Base-by-base conservation (phyloP, 495 filamentous ascomycete genomes). In the Sporormia fimetaria region DNA sequence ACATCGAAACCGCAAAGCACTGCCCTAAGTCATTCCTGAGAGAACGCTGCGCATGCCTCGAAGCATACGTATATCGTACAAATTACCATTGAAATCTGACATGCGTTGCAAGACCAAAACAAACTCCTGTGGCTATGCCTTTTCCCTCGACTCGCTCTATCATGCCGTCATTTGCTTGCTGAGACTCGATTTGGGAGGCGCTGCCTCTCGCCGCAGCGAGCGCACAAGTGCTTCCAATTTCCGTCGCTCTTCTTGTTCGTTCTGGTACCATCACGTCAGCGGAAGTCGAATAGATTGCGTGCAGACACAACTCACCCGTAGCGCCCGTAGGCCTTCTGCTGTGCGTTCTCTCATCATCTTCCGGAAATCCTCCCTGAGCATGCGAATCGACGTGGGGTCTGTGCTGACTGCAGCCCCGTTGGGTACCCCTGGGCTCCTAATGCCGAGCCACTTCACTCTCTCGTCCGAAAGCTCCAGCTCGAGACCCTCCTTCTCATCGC, bases 321-420 rank as follows among this genome's bases (percentile, higher is more conserved):
- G 56, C 35, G 70, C 66, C 64, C 71, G 82, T 57, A 75, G 65
- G 44, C 76, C 76, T 52, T 88, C 83, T 11, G 70, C 68, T 33
- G 80, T 75, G 41, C 78, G 81, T 49, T 87, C 82, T 37, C 79
- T 69, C 82, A 87, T 88, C 83, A 88, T 87, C 67, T 84, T 86
- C 68, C 82, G 83, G 57, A 88, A 88, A 57, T 88, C 82, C 36
- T 76, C 81, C 62, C 78, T 80, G 37, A 88, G 59, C 12, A 85
- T 76, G 64, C 72, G 74, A 2, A 75, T 83, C 50, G 76, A 81
- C 2, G 76, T 86, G 7, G 66, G 74, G 51, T 77, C 75, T 33
- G 29, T 43, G 23, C 32, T 35, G 3, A 36, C 45, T 6, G 16
- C 24, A 47, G 60, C 24, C 51, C 58, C 28, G 36, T 49, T 41